A percentile compares a stretch with the other conserved stretches of the same genome.
phyloP scores from a whole-genome alignment of 2,329 filamentous ascomycete species.

The Neofusicoccum sp. region DNA sequence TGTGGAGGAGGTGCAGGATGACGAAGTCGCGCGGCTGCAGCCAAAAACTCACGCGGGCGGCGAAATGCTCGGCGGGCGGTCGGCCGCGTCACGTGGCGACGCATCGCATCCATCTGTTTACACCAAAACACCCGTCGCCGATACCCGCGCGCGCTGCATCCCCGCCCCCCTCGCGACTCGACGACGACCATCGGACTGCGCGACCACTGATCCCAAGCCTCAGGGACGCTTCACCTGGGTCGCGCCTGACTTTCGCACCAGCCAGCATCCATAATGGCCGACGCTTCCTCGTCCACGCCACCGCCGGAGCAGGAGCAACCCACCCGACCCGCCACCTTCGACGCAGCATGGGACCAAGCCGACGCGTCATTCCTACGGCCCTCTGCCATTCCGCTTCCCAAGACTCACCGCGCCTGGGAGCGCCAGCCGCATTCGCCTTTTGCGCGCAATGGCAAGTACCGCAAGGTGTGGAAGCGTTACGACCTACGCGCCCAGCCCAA shows the following conservation, averaged over 20 bases:
- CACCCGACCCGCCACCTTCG: conserved; percentile 31
- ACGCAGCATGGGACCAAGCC: conserved; percentile 37
- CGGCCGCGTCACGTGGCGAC: neutral
- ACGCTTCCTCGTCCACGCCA: conserved; percentile 28
- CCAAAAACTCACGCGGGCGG: conserved; percentile 22
- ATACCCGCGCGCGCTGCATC: neutral
- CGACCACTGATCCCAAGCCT: neutral
- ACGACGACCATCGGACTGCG: neutral
- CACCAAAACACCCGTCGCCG: conserved; percentile 7
- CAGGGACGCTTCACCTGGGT: neutral
- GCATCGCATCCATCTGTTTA: conserved; percentile 9
- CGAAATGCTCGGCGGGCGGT: conserved; percentile 1
- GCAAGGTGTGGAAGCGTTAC: conserved; percentile 50
- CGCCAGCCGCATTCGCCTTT: conserved; percentile 45
- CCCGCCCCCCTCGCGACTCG: neutral
- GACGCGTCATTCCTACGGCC: conserved; percentile 44
- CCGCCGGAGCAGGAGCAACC: conserved; percentile 17
- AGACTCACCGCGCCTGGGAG: conserved; percentile 50
- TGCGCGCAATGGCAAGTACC: conserved; percentile 34
- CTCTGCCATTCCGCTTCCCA: conserved; percentile 39
- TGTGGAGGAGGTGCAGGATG: neutral
- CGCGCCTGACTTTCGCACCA: neutral
- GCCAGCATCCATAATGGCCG: conserved; percentile 1
- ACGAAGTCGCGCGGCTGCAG: conserved; percentile 10
- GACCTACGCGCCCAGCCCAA: conserved; percentile 27